These are phyloP conservation scores for Kazachstania bromeliacearum DNA, from an alignment of 805 yeast species.

Conservation along the genomic window DNA sequence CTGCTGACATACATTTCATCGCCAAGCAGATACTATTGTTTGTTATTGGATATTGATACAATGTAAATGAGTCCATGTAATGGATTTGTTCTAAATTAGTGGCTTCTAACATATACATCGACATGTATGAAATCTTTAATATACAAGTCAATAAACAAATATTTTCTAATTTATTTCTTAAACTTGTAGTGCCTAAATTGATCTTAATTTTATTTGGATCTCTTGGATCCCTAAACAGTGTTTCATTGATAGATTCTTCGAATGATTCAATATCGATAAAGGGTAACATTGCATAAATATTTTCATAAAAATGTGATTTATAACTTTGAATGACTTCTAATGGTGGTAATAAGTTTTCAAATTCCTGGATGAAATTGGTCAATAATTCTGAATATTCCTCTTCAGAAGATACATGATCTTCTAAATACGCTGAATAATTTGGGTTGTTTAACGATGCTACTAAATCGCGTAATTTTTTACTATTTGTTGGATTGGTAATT, in stretches of 20 bases:
- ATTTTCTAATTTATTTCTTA: slow-evolving; percentile 23
- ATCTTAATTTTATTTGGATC: slow-evolving; percentile 13
- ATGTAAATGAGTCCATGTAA: slow-evolving; percentile 5
- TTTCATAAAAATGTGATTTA: slow-evolving; percentile 22
- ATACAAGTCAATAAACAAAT: slow-evolving; percentile 18
- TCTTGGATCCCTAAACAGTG: slow-evolving; percentile 9
- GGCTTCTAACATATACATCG: slow-evolving; percentile 9
- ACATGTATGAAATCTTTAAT: slow-evolving; percentile 22
- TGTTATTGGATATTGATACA: slow-evolving; percentile 19
- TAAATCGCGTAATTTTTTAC: neutral
- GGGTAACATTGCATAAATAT: slow-evolving; percentile 22
- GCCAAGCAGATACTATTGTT: slow-evolving; percentile 17
- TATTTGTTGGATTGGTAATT: slow-evolving; percentile 1
- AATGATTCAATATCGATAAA: slow-evolving; percentile 20
- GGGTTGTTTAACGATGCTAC: slow-evolving; percentile 1
- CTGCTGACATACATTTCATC: slow-evolving; percentile 18
- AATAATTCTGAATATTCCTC: slow-evolving; percentile 21
- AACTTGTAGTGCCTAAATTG: slow-evolving; percentile 16
- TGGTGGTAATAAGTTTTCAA: slow-evolving; percentile 23
- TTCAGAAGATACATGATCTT: slow-evolving; percentile 15
- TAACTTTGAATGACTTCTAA: slow-evolving; percentile 14
- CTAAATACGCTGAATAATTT: slow-evolving; percentile 13
- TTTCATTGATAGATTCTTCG: slow-evolving; percentile 19
- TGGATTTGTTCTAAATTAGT: slow-evolving; percentile 4
- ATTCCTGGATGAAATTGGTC: slow-evolving; percentile 12